Percentiles rank a stretch among this genome's conserved stretches.
These are phyloP conservation scores for Macrolepiota fuliginosa DNA, from an alignment of 768 basidiomycete genomes.

Conservation along the genomic window DNA sequence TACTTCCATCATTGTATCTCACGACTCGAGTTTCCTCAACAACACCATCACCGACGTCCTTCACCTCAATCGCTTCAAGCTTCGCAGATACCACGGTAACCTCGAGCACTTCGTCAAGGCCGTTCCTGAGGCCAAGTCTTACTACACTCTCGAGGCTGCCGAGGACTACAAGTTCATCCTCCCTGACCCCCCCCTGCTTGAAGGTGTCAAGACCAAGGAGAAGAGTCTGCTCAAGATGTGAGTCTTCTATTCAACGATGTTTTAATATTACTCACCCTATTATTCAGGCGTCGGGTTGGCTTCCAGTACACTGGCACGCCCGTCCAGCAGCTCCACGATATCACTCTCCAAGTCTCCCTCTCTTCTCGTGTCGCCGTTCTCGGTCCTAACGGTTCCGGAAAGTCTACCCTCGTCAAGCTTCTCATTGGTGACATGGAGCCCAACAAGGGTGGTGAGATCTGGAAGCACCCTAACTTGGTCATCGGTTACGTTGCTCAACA, in stretches of 20 bases:
- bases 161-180: slow-evolving; percentile 99
- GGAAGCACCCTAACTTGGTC: slow-evolving; percentile 99
- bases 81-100: slow-evolving; percentile 93
- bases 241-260: slow-evolving; percentile 4
- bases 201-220: slow-evolving; percentile 99
- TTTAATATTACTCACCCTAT: background rate
- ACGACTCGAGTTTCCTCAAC: slow-evolving; percentile 97
- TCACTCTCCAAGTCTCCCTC: slow-evolving; percentile 94
- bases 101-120: slow-evolving; percentile 91
- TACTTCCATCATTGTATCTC: slow-evolving; percentile 98
- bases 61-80: slow-evolving; percentile 97
- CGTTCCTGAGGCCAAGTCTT: slow-evolving; percentile 96
- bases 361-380: slow-evolving; percentile 98
- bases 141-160: slow-evolving; percentile 93
- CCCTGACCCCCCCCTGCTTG: slow-evolving; percentile 93
- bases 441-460: slow-evolving; percentile 95
- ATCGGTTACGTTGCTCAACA: slow-evolving; percentile 99
- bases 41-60: slow-evolving; percentile 98
- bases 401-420: slow-evolving; percentile 95
- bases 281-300: slow-evolving; percentile 73
- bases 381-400: slow-evolving; percentile 98
- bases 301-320: slow-evolving; percentile 92
- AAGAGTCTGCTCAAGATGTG: slow-evolving; percentile 94
- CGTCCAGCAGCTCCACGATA: slow-evolving; percentile 90
- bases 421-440: slow-evolving; percentile 96